A percentile compares a stretch with the other conserved stretches of the same genome.
Evolutionary conservation across 2,329 filamentous ascomycete genomes (phyloP).

Genomic region (Colletotrichum lini): DNA sequence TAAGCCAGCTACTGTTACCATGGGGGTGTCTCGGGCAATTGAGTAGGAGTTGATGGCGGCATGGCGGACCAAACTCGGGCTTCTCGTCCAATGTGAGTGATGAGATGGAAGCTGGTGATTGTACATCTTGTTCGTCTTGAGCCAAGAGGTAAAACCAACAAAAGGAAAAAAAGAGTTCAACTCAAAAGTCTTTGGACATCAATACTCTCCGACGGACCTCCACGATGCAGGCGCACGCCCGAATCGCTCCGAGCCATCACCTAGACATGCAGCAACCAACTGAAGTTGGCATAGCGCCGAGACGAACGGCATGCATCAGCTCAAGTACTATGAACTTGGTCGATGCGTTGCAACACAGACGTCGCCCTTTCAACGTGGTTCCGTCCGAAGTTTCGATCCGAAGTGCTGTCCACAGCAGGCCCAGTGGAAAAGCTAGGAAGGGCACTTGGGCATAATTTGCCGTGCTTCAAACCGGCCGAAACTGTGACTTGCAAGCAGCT

Average conservation of each 20-base stretch:
- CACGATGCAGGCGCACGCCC: conserved; percentile 3
- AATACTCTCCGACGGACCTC: background rate
- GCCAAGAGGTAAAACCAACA: too few relatives aligned
- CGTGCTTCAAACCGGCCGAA: conserved; percentile 34
- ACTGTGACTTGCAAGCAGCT: conserved; percentile 32
- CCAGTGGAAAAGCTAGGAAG: conserved; percentile 9
- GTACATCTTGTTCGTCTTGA: too few relatives aligned
- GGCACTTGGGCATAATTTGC: conserved; percentile 26
- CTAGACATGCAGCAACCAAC: conserved; percentile 7
- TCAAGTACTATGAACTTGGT: conserved; percentile 33
- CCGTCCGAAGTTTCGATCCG: conserved; percentile 36
- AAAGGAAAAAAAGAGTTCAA: background rate
- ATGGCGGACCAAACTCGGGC: conserved; percentile 18
- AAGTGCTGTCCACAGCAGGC: conserved; percentile 18
- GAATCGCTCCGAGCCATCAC: conserved; percentile 15
- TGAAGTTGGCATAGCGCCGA: conserved; percentile 23
- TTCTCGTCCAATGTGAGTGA: background rate
- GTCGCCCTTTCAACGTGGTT: conserved; percentile 32
- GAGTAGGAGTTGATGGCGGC: background rate
- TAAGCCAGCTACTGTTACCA: conserved; percentile 15
- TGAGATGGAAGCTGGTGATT: background rate
- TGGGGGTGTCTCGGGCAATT: conserved; percentile 22
- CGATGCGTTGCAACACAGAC: conserved; percentile 13
- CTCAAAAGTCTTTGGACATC: background rate
- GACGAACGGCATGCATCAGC: conserved; percentile 13